Conservation (phyloP, 2,329 filamentous ascomycete genomes). For the Monilinia fructigena region DNA sequence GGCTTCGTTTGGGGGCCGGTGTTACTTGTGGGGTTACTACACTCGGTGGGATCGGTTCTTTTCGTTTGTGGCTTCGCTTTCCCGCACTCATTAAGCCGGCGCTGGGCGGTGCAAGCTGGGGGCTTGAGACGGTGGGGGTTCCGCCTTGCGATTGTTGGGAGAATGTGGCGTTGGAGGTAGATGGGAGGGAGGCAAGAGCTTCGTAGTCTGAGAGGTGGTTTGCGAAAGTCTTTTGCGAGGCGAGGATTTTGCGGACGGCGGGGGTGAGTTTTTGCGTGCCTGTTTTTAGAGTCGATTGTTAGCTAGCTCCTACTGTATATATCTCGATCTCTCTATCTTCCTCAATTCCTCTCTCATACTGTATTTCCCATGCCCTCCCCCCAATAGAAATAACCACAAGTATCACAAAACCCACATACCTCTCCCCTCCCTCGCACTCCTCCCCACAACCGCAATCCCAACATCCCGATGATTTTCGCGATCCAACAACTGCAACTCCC, state of each 20-base stretch:
- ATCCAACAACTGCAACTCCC: constrained; percentile 80
- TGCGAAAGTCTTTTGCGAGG: constrained; percentile 78
- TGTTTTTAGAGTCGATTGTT: too few species aligned
- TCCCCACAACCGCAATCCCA: constrained; percentile 65
- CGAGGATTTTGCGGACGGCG: constrained; percentile 72
- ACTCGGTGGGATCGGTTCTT: neutral
- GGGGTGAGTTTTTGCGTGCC: constrained; percentile 34
- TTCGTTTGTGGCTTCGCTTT: constrained; percentile 27
- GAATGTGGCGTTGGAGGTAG: constrained; percentile 30
- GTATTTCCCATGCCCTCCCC: too few species aligned
- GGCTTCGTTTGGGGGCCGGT: constrained; percentile 22
- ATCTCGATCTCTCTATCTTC: too few species aligned
- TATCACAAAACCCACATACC: too few species aligned
- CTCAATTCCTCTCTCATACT: too few species aligned
- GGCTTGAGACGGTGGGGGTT: constrained; percentile 32
- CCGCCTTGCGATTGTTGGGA: constrained; percentile 25
- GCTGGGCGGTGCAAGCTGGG: constrained; percentile 23
- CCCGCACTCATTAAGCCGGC: constrained; percentile 33
- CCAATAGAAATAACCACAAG: too few species aligned
- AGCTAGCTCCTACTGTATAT: too few species aligned
- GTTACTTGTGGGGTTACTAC: neutral
- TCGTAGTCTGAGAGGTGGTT: constrained; percentile 81
- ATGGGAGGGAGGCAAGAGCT: constrained; percentile 52
- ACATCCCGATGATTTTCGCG: constrained; percentile 74
- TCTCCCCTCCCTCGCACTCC: constrained; percentile 36